Evolutionary conservation across 106 monocot genomes (phyloP).

Genomic region (Dendrobium huoshanense): DNA sequence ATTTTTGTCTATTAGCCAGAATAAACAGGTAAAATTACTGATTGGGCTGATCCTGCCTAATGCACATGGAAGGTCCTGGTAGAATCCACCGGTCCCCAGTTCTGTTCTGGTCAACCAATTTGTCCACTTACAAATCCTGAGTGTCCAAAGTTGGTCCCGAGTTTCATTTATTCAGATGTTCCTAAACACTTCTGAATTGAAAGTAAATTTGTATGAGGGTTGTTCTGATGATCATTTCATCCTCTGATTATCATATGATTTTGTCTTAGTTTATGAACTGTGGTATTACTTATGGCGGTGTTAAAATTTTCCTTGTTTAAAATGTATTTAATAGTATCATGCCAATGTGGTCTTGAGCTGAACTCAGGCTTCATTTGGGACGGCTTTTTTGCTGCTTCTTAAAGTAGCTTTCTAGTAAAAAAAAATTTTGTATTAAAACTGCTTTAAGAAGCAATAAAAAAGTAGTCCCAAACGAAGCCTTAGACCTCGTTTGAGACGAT

Average conservation of each 20-base stretch:
- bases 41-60: background rate
- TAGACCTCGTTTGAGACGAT: background rate
- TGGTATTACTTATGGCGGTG: background rate
- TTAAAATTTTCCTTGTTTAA: background rate
- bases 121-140: background rate
- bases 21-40: too few relatives aligned
- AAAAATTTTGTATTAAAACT: too few relatives aligned
- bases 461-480: background rate
- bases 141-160: background rate
- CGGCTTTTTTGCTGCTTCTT: too few relatives aligned
- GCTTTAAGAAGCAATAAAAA: too few relatives aligned
- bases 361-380: too few relatives aligned
- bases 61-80: background rate
- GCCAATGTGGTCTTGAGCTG: background rate
- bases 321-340: background rate
- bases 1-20: too few relatives aligned
- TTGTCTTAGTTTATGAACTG: background rate
- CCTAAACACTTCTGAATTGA: background rate
- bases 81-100: background rate
- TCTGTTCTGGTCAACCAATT: background rate
- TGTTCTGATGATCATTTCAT: background rate
- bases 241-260: background rate
- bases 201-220: background rate
- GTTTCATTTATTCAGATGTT: background rate
- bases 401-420: too few relatives aligned